Conservation (phyloP, 2,329 filamentous ascomycete genomes). For the Sclerotinia borealis region DNA sequence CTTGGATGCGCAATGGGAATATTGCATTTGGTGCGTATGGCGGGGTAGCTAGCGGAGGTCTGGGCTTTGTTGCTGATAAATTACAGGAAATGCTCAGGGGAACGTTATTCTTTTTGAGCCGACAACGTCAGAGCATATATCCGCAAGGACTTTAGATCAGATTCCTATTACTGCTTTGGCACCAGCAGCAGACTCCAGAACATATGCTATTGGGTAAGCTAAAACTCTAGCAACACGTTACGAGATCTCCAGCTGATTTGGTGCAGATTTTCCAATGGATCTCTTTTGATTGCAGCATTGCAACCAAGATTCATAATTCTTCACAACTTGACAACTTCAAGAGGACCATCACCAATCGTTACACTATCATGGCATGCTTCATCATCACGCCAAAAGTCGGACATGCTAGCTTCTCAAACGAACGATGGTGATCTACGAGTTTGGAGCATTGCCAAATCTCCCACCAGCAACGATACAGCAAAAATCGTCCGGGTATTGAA, state of each 20-base stretch:
- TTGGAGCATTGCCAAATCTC: slow-evolving; percentile 88
- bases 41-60: slow-evolving; percentile 1
- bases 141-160: slow-evolving; percentile 80
- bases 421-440: slow-evolving; percentile 87
- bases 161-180: slow-evolving; percentile 93
- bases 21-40: slow-evolving; percentile 78
- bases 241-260: slow-evolving; percentile 16
- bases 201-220: slow-evolving; percentile 85
- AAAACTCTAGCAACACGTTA: neutral
- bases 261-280: slow-evolving; percentile 84
- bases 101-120: slow-evolving; percentile 94
- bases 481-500: slow-evolving; percentile 86
- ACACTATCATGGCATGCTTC: slow-evolving; percentile 93
- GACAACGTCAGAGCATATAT: slow-evolving; percentile 85
- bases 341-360: slow-evolving; percentile 79
- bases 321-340: slow-evolving; percentile 81
- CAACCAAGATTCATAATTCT: slow-evolving; percentile 91
- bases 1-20: slow-evolving; percentile 97
- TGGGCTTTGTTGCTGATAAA: slow-evolving; percentile 16
- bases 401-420: slow-evolving; percentile 94
- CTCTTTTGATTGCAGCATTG: slow-evolving; percentile 80
- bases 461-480: slow-evolving; percentile 65
- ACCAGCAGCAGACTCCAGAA: slow-evolving; percentile 81
- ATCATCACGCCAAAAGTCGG: slow-evolving; percentile 90
- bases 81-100: slow-evolving; percentile 78